Evolutionary conservation across 164 flowering plant genomes (phyloP).

Genomic region (Tetrastigma voinierianum): DNA sequence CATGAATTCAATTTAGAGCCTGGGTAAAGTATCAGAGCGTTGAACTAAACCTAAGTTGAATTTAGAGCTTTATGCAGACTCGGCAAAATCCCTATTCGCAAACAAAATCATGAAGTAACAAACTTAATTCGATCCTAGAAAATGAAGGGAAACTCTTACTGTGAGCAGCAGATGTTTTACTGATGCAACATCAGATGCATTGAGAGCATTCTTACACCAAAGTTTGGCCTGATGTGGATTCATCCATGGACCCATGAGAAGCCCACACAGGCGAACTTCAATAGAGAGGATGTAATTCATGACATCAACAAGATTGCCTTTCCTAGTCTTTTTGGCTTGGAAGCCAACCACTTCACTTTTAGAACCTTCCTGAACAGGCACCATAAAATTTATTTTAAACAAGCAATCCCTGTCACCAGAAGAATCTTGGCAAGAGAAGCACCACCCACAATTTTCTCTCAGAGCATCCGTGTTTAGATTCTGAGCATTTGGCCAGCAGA

Average conservation of each 20-base stretch:
- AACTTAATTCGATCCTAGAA: not conserved
- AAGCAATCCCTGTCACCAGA: constrained; percentile 60
- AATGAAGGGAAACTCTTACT: constrained; percentile 39
- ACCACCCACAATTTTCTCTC: constrained; percentile 97
- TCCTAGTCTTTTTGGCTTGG: constrained; percentile 31
- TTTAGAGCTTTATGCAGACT: not conserved
- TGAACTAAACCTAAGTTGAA: no score
- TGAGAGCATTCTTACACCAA: constrained; percentile 57
- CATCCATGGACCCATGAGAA: constrained; percentile 89
- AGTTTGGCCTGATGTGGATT: constrained; percentile 53
- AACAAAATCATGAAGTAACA: not conserved
- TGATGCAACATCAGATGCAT: constrained; percentile 49
- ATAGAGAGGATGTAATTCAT: constrained; percentile 52
- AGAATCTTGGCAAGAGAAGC: constrained; percentile 69
- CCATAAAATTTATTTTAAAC: constrained; percentile 31
- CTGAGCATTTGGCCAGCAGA: constrained; percentile 56
- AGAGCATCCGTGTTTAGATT: constrained; percentile 23
- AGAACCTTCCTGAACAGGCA: constrained; percentile 31
- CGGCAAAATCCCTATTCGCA: not conserved
- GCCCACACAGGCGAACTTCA: constrained; percentile 79
- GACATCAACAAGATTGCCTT: constrained; percentile 61
- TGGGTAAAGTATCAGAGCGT: no score
- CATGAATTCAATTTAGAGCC: not conserved
- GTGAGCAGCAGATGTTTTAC: constrained; percentile 56
- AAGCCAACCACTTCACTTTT: constrained; percentile 30